These are phyloP conservation scores for Cercis canadensis DNA, from an alignment of 306 rosid genomes.

Conservation along the genomic window DNA sequence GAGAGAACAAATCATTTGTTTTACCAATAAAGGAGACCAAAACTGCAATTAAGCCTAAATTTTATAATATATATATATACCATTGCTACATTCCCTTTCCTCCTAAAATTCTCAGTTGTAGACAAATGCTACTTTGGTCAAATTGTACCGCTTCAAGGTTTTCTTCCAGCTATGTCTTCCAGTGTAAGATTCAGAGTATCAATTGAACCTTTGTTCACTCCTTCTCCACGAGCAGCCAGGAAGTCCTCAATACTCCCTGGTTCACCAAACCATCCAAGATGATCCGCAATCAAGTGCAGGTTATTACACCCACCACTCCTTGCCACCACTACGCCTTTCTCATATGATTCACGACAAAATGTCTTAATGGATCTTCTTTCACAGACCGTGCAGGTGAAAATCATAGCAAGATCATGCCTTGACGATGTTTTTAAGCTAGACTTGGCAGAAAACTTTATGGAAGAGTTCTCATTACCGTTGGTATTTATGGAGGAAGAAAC, in stretches of 20 bases:
- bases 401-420: constrained; percentile 94
- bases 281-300: constrained; percentile 84
- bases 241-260: constrained; percentile 78
- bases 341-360: constrained; percentile 74
- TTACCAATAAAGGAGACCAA: no score
- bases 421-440: constrained; percentile 70
- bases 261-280: constrained; percentile 89
- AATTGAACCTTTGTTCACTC: constrained; percentile 65
- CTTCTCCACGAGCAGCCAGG: constrained; percentile 86
- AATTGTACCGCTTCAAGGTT: constrained; percentile 33
- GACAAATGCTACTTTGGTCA: constrained; percentile 13
- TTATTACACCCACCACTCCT: constrained; percentile 85
- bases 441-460: constrained; percentile 49
- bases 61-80: no score
- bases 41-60: no score
- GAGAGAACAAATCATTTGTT: no score
- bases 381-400: constrained; percentile 92
- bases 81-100: constrained; percentile 1
- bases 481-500: constrained; percentile 28
- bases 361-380: constrained; percentile 90
- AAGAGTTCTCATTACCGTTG: constrained; percentile 27
- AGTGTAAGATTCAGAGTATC: constrained; percentile 79
- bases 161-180: constrained; percentile 78
- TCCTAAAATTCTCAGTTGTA: constrained; percentile 9
- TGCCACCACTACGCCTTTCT: constrained; percentile 88